Conservation (phyloP, 768 basidiomycete genomes). For the Cystobasidium tubakii region DNA sequence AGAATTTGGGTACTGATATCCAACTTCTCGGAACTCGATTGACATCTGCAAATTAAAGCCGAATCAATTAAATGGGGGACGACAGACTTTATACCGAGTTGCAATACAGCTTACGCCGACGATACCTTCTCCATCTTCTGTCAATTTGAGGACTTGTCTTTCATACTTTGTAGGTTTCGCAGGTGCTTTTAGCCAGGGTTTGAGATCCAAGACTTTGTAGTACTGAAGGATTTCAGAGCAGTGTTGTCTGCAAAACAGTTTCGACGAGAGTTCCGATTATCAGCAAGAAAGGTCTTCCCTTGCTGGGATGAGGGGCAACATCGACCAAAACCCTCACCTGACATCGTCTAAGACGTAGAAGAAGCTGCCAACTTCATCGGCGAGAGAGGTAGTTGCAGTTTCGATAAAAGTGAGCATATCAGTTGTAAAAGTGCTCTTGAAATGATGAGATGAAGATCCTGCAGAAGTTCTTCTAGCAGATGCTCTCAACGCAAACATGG, state of each 20-base stretch:
- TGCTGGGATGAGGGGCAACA: no score
- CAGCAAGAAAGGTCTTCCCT: no score
- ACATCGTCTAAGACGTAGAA: slow-evolving; percentile 32
- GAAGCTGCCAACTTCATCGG: slow-evolving; percentile 11
- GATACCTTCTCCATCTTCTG: neutral
- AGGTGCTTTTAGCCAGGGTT: neutral
- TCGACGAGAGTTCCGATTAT: neutral
- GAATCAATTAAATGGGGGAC: neutral
- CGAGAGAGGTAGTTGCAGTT: slow-evolving; percentile 4
- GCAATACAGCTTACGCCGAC: neutral
- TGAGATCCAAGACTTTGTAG: slow-evolving; percentile 14
- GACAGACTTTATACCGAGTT: no score
- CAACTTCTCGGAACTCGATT: slow-evolving; percentile 35
- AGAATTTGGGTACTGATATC: slow-evolving; percentile 23
- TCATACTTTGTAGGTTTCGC: slow-evolving; percentile 2
- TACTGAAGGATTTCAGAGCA: slow-evolving; percentile 17
- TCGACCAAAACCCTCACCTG: neutral
- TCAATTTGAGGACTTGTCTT: neutral
- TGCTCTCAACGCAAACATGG: slow-evolving; percentile 29
- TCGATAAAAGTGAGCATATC: slow-evolving; percentile 16
- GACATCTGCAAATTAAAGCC: slow-evolving; percentile 8
- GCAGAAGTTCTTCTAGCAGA: neutral
- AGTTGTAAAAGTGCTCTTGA: neutral
- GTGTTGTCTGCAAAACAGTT: slow-evolving; percentile 16
- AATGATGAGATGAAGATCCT: neutral